A percentile compares a stretch with the other conserved stretches of the same genome.
Evolutionary conservation across 257 asterid genomes (phyloP).

Genomic region (Primulina eburnea): DNA sequence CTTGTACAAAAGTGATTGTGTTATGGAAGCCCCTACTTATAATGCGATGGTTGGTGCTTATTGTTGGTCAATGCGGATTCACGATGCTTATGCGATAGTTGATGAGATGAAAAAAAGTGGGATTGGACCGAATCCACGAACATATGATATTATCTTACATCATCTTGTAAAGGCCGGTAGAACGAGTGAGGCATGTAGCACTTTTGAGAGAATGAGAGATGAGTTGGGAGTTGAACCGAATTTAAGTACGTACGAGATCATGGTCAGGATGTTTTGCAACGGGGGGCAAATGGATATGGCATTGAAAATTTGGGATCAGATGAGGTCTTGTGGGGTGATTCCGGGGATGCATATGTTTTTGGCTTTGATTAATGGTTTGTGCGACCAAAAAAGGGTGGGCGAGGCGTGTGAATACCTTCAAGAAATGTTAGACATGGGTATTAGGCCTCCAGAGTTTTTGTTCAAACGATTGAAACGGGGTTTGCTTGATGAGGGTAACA

Average conservation of each 20-base stretch:
- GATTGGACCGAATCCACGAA: conserved; percentile 69
- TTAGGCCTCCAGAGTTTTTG: conserved; percentile 65
- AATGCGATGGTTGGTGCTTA: conserved; percentile 83
- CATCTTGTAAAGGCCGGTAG: conserved; percentile 50
- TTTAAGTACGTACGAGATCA: conserved; percentile 68
- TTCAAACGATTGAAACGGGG: conserved; percentile 52
- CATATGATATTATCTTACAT: conserved; percentile 67
- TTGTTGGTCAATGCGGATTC: conserved; percentile 58
- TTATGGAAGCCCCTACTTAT: conserved; percentile 61
- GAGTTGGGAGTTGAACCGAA: conserved; percentile 63
- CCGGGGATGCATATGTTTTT: conserved; percentile 81
- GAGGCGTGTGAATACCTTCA: conserved; percentile 52
- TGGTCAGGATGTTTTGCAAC: conserved; percentile 78
- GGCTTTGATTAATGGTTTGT: conserved; percentile 52
- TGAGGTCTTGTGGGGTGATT: conserved; percentile 70
- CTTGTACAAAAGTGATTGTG: conserved; percentile 45
- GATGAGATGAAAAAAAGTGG: conserved; percentile 64
- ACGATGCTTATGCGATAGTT: conserved; percentile 48
- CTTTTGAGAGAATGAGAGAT: conserved; percentile 55
- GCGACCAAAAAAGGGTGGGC: conserved; percentile 46
- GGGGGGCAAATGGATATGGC: conserved; percentile 64
- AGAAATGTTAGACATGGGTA: conserved; percentile 79
- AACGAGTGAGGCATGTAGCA: conserved; percentile 52
- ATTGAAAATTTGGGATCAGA: conserved; percentile 55
- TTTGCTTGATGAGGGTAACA: conserved; percentile 62